These are phyloP conservation scores for Bryum argenteum DNA, from an alignment of 225 moss, liverwort and hornwort species.

Conservation along the genomic window DNA sequence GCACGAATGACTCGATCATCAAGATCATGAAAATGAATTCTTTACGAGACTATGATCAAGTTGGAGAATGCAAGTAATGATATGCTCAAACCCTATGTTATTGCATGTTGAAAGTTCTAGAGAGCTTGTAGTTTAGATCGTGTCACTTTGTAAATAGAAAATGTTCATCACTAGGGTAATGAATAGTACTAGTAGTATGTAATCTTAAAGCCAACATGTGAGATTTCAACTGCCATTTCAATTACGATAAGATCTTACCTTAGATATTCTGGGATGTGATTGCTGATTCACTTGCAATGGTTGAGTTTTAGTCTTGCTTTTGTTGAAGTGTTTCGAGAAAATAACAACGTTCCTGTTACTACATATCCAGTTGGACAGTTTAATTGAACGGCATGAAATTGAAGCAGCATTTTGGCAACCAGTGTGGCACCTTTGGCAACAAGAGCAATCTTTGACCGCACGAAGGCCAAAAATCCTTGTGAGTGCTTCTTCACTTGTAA, in stretches of 20 bases:
- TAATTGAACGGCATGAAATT: no score
- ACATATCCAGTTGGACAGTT: slow-evolving; percentile 42
- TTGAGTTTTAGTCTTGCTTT: slow-evolving; percentile 38
- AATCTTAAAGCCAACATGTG: background rate
- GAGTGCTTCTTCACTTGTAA: no score
- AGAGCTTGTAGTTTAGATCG: background rate
- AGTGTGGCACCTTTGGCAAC: no score
- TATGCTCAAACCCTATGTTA: background rate
- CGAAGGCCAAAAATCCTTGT: no score
- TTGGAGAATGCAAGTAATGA: slow-evolving; percentile 42
- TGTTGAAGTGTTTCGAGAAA: slow-evolving; percentile 36
- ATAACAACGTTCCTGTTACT: slow-evolving; percentile 17
- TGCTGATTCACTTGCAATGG: background rate
- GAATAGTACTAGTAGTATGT: background rate
- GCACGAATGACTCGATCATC: slow-evolving; percentile 31
- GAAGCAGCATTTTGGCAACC: no score
- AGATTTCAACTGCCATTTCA: background rate
- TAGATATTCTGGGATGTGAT: background rate
- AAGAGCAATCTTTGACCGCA: no score
- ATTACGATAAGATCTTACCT: slow-evolving; percentile 1
- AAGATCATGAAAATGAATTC: slow-evolving; percentile 34
- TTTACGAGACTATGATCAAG: slow-evolving; percentile 35
- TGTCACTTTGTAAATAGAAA: background rate
- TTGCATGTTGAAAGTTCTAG: background rate
- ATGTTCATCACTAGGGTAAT: background rate